Base-by-base conservation (phyloP, 2,329 filamentous ascomycete genomes). In the Pestalotiopsis sp. region DNA sequence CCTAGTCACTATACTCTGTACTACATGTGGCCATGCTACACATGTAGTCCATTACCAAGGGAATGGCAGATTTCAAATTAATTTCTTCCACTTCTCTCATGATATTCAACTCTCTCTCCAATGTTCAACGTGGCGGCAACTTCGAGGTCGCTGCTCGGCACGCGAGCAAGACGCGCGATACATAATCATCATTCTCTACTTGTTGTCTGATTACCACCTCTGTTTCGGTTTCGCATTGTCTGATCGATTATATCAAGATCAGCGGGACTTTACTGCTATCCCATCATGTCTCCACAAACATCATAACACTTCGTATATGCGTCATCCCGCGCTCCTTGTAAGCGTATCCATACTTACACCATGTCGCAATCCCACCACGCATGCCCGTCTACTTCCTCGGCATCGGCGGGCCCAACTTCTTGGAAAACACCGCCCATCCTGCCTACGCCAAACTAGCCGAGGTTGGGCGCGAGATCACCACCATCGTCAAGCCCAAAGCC, bases 381-480 rank as follows among this genome's bases (percentile, higher is more conserved):
- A 66, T 67, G 61, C 72, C 70, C 27, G 68, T 71, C 36, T 73
- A 75, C 67, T 75, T 75, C 64, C 71, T 75, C 20, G 70, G 73
- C 13, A 76, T 76, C n/a, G 74, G 73, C 13, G 70, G 74, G 14
- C 88, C 88, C 6, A 89, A 83, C 71, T 82, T 90, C 69, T 89
- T 91, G 82, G 88, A 88, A 74, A 81, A 90, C 9, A 81, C 79
- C 11, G 75, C 85, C 0, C 89, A 91, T 73, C 87, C 88, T 2
- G 89, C 88, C 11, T 89, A 89, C 72, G 68, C 75, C 25, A 82
- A 87, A 71, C 82, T 91, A 1, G 81, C 84, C 68, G 76, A 82
- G 63, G 85, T 91, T 58, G 89, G 89, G 17, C 80, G 75, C 3
- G 88, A 91, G 71, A 90, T 91, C 75, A 90, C 88, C 0, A 81